phyloP scores from a whole-genome alignment of 176 grass and related monocot genomes.

The Carex kokanica region DNA sequence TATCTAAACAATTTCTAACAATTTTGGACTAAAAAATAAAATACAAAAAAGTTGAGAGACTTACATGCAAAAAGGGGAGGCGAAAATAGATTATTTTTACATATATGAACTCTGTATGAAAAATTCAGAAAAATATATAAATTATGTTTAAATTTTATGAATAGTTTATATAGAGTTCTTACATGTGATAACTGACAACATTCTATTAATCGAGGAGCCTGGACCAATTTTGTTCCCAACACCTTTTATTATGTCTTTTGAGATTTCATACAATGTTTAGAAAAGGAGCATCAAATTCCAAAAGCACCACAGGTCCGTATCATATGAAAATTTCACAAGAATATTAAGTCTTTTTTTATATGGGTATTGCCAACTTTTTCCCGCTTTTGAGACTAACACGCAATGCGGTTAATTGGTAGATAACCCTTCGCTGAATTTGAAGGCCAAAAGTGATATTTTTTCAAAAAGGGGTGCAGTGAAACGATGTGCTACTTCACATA shows the following conservation, averaged over 20 bases:
- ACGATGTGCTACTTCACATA: neutral
- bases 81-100: too few species aligned
- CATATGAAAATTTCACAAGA: neutral
- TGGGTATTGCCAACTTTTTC: neutral
- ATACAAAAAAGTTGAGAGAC: too few species aligned
- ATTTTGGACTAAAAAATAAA: too few species aligned
- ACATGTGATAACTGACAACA: too few species aligned
- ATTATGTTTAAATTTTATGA: too few species aligned
- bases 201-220: too few species aligned
- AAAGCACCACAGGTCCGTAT: neutral
- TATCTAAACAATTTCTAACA: too few species aligned
- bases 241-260: too few species aligned
- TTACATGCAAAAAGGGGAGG: too few species aligned
- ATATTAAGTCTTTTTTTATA: neutral
- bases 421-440: neutral
- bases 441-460: neutral
- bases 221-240: neutral
- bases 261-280: neutral
- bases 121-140: too few species aligned
- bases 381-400: neutral
- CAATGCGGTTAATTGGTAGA: neutral
- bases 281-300: neutral
- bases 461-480: neutral
- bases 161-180: too few species aligned
- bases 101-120: too few species aligned